These are phyloP conservation scores for Alternaria sp. DNA, from an alignment of 2,329 filamentous ascomycete genomes.

Conservation along the genomic window DNA sequence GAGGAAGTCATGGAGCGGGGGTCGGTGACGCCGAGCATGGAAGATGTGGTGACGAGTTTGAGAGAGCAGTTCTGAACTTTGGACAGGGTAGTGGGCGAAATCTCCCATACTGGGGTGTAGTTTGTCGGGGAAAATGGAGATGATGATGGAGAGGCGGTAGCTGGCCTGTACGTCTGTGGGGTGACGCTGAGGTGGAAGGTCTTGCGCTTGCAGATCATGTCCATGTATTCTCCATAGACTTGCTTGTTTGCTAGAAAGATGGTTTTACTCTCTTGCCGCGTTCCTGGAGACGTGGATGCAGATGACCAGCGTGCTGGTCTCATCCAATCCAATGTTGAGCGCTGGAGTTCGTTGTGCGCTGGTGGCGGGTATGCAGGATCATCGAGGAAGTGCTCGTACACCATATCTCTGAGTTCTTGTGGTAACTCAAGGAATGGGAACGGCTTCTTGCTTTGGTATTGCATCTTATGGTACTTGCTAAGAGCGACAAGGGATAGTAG, in stretches of 20 bases:
- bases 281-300: neutral
- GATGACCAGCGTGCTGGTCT: conserved; percentile 18
- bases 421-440: conserved; percentile 45
- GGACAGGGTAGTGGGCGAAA: conserved; percentile 30
- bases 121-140: conserved; percentile 2
- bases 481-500: conserved; percentile 19
- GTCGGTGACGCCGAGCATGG: conserved; percentile 48
- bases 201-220: conserved; percentile 41
- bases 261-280: conserved; percentile 28
- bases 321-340: conserved; percentile 29
- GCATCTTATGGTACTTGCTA: conserved; percentile 31
- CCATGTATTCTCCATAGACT: conserved; percentile 47
- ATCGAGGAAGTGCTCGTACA: conserved; percentile 44
- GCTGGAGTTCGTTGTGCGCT: conserved; percentile 17
- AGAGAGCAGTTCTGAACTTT: conserved; percentile 40
- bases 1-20: conserved; percentile 46
- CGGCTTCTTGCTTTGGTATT: conserved; percentile 24
- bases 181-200: conserved; percentile 47
- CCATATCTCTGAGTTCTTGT: conserved; percentile 45
- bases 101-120: conserved; percentile 39
- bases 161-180: conserved; percentile 38
- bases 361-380: conserved; percentile 42
- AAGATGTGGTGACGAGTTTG: conserved; percentile 44
- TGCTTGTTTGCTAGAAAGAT: conserved; percentile 47
- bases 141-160: neutral